Evolutionary conservation across 1,139 yeast species (phyloP), one percentile per base, ranked within the genome.

Genomic region (Trichomonascaceae sp.): DNA sequence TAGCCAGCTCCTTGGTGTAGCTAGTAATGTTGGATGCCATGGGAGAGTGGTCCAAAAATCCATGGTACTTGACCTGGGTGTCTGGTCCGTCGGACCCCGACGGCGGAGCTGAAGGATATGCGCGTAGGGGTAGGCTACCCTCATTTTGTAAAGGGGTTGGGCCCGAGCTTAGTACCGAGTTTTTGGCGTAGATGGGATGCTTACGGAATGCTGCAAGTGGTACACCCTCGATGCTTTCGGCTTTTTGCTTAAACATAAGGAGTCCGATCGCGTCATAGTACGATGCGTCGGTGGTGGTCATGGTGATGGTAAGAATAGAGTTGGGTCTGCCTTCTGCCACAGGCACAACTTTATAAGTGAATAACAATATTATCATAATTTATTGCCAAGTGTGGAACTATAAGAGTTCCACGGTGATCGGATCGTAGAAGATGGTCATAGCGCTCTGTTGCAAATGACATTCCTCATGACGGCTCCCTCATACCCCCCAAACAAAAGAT

Each of bases 241-340:
- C 54, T 32, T 62, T 59, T 43, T 59, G 63, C 41, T 61, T 57
- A 32, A 56, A 54, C 34, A 63, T 62, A 35, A 60, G 48, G 34
- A 57, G 46, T 23, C 64, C 64, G 25, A 59, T 50, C 26, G 60
- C 48, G 39, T 60, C 63, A 46, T 59, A 59, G 43, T 57, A 58
- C 28, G 62, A 51, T 13, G 44, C 43, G 30, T 40, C 35, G 23
- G 48, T 33, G 13, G 29, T 28, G 23, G 23, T 25, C 13, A 31
- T 22, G 4, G 35, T 28, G 15, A 25, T 32, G 17, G 18, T 28
- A n/a, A n/a, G n/a, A n/a, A n/a, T n/a, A n/a, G n/a, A n/a, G n/a
- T n/a, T n/a, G n/a, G n/a, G n/a, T n/a, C n/a, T n/a, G n/a, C n/a
- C n/a, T n/a, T 33, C 9, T n/a, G n/a, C n/a, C n/a, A n/a, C n/a